These are phyloP conservation scores for Penicillium ochrochloron DNA, from an alignment of 495 filamentous ascomycete species.

Conservation along the genomic window DNA sequence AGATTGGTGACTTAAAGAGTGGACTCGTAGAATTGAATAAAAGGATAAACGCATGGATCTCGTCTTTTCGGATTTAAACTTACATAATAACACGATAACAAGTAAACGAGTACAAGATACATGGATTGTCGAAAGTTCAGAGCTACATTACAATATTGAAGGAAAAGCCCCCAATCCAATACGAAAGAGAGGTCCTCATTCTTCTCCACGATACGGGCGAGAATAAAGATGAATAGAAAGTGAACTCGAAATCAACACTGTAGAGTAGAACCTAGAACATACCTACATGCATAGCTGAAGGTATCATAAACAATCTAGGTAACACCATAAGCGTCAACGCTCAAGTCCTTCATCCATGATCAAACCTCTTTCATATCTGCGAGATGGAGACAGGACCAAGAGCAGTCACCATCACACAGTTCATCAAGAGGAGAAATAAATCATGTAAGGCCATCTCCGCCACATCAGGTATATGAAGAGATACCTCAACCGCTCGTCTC, in stretches of 20 bases:
- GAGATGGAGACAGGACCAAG: neutral
- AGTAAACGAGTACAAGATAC: conserved; percentile 30
- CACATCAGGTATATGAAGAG: neutral
- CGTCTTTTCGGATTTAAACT: too few species aligned
- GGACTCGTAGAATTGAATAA: too few species aligned
- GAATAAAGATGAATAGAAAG: neutral
- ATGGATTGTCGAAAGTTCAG: conserved; percentile 32
- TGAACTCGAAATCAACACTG: neutral
- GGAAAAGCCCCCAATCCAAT: conserved; percentile 18
- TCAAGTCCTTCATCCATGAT: neutral
- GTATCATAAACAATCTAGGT: neutral
- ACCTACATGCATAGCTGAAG: neutral
- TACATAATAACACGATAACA: neutral
- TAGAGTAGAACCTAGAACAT: neutral
- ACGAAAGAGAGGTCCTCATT: conserved; percentile 12
- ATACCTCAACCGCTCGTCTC: neutral
- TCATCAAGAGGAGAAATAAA: neutral
- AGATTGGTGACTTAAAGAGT: too few species aligned
- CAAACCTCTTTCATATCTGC: neutral
- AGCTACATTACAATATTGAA: conserved; percentile 29
- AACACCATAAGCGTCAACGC: neutral
- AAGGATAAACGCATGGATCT: too few species aligned
- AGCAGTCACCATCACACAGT: conserved; percentile 11
- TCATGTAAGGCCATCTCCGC: neutral
- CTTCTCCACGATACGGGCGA: conserved; percentile 2